Evolutionary conservation across 331 rosid genomes (phyloP).

Genomic region (Quercus lobata): DNA sequence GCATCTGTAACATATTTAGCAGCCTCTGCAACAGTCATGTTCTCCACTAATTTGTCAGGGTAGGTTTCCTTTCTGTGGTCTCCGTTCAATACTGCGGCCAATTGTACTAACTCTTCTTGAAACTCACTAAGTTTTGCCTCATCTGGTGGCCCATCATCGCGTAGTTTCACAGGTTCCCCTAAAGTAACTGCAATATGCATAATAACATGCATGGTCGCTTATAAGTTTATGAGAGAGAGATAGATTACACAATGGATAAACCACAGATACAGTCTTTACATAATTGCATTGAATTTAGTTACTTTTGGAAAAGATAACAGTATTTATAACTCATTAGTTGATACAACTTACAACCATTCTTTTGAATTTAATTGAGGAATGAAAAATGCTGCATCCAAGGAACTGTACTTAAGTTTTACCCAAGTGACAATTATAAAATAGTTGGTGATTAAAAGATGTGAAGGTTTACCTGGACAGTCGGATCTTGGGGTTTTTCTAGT

Average conservation of each 20-base stretch:
- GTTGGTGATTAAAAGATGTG: background rate
- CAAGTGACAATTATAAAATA: background rate
- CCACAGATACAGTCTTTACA: background rate
- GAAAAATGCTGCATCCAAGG: fast-evolving
- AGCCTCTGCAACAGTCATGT: constrained; percentile 46
- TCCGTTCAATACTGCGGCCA: constrained; percentile 72
- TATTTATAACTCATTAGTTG: too few species aligned
- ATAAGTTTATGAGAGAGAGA: background rate
- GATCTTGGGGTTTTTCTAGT: constrained; percentile 35
- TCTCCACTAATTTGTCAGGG: constrained; percentile 49
- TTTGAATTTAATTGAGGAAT: too few species aligned
- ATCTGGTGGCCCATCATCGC: constrained; percentile 41
- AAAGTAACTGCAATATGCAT: constrained; percentile 33
- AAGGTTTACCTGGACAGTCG: constrained; percentile 42
- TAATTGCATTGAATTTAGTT: too few species aligned
- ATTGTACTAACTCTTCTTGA: constrained; percentile 59
- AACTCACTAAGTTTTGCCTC: constrained; percentile 42
- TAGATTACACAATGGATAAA: too few species aligned
- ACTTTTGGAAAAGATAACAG: too few species aligned
- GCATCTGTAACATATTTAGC: constrained; percentile 48
- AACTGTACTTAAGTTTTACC: too few species aligned
- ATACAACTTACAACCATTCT: too few species aligned
- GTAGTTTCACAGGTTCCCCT: constrained; percentile 39
- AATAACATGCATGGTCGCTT: background rate
- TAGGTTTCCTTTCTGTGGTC: constrained; percentile 51